A percentile compares a stretch with the other conserved stretches of the same genome.
Evolutionary conservation across 192 early-diverging fungal species (phyloP).

Genomic region (Pilaira anomala): DNA sequence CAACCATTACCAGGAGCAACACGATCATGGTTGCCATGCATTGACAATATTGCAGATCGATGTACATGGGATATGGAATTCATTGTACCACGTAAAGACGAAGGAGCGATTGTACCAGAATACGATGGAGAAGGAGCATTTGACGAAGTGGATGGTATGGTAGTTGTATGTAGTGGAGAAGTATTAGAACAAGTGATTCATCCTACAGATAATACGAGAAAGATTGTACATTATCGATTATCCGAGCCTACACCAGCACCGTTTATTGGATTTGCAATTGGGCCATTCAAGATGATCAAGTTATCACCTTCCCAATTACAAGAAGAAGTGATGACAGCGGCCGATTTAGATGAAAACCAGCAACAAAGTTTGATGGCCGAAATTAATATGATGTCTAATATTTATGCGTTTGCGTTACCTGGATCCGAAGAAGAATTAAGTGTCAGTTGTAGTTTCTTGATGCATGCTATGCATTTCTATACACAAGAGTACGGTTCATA

Average conservation of each 20-base stretch:
- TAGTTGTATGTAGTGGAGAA: conserved; percentile 68
- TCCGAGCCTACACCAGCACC: conserved; percentile 66
- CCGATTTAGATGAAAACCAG: conserved; percentile 32
- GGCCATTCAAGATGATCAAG: conserved; percentile 55
- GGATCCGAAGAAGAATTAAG: conserved; percentile 60
- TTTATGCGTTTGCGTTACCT: conserved; percentile 70
- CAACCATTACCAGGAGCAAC: conserved; percentile 62
- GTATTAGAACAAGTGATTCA: conserved; percentile 63
- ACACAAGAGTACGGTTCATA: conserved; percentile 87
- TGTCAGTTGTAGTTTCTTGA: conserved; percentile 59
- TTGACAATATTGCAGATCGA: conserved; percentile 61
- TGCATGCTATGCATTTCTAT: conserved; percentile 75
- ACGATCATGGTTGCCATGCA: conserved; percentile 76
- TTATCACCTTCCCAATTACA: conserved; percentile 35
- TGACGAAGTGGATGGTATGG: conserved; percentile 46
- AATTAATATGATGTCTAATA: conserved; percentile 40
- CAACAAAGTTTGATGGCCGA: conserved; percentile 38
- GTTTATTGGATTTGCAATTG: conserved; percentile 69
- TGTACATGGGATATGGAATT: conserved; percentile 82
- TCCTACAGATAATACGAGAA: conserved; percentile 53
- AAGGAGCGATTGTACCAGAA: conserved; percentile 22
- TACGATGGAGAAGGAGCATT: conserved; percentile 40
- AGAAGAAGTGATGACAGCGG: conserved; percentile 30
- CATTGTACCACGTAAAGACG: conserved; percentile 55
- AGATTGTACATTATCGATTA: conserved; percentile 67